Conservation (phyloP, 331 rosid genomes). For the Telfairia occidentalis region DNA sequence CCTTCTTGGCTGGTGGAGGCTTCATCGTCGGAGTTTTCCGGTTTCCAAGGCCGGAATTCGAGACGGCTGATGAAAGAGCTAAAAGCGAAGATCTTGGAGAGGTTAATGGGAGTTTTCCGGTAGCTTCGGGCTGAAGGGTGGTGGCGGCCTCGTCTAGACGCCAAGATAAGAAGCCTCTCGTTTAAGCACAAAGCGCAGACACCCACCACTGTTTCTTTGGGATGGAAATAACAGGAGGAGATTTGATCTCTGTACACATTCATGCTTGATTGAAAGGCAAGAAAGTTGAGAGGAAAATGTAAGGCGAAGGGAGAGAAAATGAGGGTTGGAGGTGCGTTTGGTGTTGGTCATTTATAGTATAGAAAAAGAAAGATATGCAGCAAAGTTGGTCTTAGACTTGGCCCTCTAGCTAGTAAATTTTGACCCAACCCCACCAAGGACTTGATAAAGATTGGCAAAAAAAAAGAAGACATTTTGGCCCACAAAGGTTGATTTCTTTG, state of each 20-base stretch:
- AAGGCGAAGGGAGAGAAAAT: neutral
- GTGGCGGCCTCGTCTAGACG: conserved; percentile 46
- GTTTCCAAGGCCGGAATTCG: conserved; percentile 48
- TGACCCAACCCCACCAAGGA: conserved; percentile 14
- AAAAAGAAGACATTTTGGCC: conserved; percentile 5
- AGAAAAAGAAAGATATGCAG: neutral
- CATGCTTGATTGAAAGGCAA: conserved; percentile 14
- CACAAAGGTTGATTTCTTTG: conserved; percentile 14
- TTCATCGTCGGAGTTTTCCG: conserved; percentile 32
- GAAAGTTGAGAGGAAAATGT: neutral
- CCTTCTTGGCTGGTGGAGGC: conserved; percentile 89
- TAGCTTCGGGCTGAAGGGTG: conserved; percentile 21
- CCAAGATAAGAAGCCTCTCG: conserved; percentile 64
- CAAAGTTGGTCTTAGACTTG: conserved; percentile 8
- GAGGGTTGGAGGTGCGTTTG: conserved; percentile 12
- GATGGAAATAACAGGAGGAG: conserved; percentile 71
- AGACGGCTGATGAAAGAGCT: conserved; percentile 59
- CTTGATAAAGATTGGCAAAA: neutral
- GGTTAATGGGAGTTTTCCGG: conserved; percentile 30
- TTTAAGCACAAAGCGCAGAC: conserved; percentile 75
- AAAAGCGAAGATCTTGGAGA: conserved; percentile 86
- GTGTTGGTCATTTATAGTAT: conserved; percentile 15
- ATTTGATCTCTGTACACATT: conserved; percentile 50
- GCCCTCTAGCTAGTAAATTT: conserved; percentile 6
- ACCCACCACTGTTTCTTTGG: conserved; percentile 55